phyloP scores from a whole-genome alignment of 345 rosid genomes.

The Capsella bursapastoris region DNA sequence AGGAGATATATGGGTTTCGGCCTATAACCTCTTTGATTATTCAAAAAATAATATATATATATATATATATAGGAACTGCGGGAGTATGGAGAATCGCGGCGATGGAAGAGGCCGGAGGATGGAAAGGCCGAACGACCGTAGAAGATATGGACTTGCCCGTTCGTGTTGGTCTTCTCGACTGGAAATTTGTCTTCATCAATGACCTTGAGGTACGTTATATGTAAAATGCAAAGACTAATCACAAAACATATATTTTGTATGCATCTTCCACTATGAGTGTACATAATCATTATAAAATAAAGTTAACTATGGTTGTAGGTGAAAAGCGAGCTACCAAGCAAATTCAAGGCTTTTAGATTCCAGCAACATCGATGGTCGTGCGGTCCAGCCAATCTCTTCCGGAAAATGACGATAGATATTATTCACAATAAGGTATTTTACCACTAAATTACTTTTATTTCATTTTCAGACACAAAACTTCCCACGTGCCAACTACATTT shows the following conservation, averaged over 20 bases:
- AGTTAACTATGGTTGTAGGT: constrained; percentile 43
- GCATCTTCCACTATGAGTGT: neutral
- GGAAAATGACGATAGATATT: constrained; percentile 56
- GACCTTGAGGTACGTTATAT: constrained; percentile 64
- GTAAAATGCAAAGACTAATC: neutral
- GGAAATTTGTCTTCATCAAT: constrained; percentile 91
- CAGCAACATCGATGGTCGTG: constrained; percentile 67
- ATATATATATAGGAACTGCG: constrained; percentile 64
- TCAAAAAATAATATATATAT: too few relatives aligned
- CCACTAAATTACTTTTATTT: neutral
- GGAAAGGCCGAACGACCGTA: constrained; percentile 83
- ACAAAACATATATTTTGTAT: neutral
- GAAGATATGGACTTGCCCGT: constrained; percentile 40
- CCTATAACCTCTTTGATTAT: too few relatives aligned
- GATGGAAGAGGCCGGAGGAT: constrained; percentile 93
- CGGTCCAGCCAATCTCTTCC: constrained; percentile 66
- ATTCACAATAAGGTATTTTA: constrained; percentile 50
- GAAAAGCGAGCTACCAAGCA: constrained; percentile 43
- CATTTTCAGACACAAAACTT: neutral
- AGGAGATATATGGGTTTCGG: too few relatives aligned
- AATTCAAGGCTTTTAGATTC: constrained; percentile 34
- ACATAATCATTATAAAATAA: neutral
- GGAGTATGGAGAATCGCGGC: constrained; percentile 94
- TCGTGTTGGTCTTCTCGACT: constrained; percentile 51
- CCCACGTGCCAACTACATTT: neutral